Evolutionary conservation across 306 rosid genomes (phyloP), one percentile per base, ranked within the genome.

Genomic region (Dalbergia oliveri): DNA sequence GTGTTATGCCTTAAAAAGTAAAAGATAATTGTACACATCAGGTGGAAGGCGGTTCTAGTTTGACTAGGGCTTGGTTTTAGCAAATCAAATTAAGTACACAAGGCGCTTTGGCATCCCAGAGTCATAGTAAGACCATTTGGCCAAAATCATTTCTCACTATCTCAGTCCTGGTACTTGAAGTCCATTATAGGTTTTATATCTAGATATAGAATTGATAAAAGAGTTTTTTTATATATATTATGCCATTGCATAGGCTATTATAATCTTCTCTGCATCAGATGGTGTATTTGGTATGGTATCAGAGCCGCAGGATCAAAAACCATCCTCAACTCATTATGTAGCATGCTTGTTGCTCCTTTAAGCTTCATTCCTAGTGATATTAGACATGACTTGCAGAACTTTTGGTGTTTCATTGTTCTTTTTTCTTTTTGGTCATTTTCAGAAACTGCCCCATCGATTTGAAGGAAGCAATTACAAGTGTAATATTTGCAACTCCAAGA

Each of bases 381-480:
- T 45, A 41, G 72, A 47, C 68, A 44, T 9, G 50, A 70, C 37
- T 66, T 72, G 53, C 72, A 34, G 51, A 76, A 45, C 60, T 59
- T 41, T 18, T 23, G 50, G 13, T 58, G 45, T 64, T 63, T 71
- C 31, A 7, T 18, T 66, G 50, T 84, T 41, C n/a, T 4, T 4
- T 45, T 67, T 35, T 45, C 1, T 37, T 37, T 13, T 19, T 31
- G 2, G 31, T 26, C 31, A 26, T 49, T 78, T 63, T 39, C 93
- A 95, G 99, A 85, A 86, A 75, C 76, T 95, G 99, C 80, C 99
- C 98, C 51, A 80, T 91, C 9, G 99, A 95, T 77, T 84, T 95
- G 86, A 93, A 95, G 92, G 99, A 95, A 92, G 97, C 98, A 76
- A 79, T 95, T 78, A 5, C 99, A 26, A 90, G 98, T 84, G 88